phyloP scores from a whole-genome alignment of 192 early-diverging fungal genomes.

The Podila clonocystis region DNA sequence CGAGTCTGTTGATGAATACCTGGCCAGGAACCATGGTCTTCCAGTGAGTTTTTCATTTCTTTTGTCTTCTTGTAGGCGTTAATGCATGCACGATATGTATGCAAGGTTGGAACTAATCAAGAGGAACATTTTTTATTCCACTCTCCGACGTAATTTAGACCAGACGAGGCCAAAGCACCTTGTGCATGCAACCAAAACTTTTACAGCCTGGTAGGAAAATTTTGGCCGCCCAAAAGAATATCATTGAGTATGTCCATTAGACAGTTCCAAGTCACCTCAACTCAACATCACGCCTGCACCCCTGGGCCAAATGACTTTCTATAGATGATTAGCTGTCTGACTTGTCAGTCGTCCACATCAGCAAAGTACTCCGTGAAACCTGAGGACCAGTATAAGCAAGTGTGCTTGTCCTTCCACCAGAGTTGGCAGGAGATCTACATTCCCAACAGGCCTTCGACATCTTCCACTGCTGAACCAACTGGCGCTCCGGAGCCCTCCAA shows the following conservation, averaged over 20 bases:
- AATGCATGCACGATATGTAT: too few relatives aligned
- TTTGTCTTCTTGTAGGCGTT: too few relatives aligned
- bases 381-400: not conserved
- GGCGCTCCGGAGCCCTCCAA: not conserved
- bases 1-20: too few relatives aligned
- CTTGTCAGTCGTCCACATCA: not conserved
- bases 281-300: not conserved
- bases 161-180: too few relatives aligned
- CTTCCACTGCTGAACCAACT: not conserved
- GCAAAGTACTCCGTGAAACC: constrained; percentile 4
- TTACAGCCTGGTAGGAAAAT: too few relatives aligned
- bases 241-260: not conserved
- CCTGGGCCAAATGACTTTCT: not conserved
- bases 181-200: too few relatives aligned
- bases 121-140: too few relatives aligned
- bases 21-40: too few relatives aligned
- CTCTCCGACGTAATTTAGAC: too few relatives aligned
- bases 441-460: not conserved
- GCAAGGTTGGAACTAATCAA: too few relatives aligned
- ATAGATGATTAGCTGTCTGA: not conserved
- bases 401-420: not conserved
- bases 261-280: not conserved
- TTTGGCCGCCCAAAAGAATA: not conserved
- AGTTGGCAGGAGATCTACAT: not conserved
- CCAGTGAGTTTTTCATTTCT: too few relatives aligned